Evolutionary conservation across 176 grass and related monocot genomes (phyloP).

Genomic region (Secale cereale): DNA sequence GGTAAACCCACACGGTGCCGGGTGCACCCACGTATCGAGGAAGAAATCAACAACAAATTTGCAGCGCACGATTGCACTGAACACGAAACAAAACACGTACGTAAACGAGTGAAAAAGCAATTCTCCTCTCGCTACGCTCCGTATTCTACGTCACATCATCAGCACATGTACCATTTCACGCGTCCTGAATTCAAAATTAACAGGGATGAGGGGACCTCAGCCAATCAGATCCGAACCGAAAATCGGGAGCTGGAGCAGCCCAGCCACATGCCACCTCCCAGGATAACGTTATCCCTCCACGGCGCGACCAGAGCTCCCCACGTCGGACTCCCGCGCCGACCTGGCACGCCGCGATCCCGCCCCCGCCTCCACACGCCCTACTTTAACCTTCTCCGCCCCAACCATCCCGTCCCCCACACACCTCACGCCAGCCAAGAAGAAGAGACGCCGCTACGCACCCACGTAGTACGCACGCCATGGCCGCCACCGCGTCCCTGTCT

Average conservation of each 20-base stretch:
- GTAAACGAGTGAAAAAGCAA: not conserved
- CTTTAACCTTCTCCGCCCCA: constrained; percentile 36
- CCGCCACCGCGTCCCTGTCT: constrained; percentile 32
- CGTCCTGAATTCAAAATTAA: too few relatives aligned
- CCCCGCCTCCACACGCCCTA: constrained; percentile 30
- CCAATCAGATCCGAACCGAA: not conserved
- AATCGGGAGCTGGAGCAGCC: constrained; percentile 17
- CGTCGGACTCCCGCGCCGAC: constrained; percentile 38
- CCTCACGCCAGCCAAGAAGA: not conserved
- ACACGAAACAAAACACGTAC: not conserved
- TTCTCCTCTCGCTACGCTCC: not conserved
- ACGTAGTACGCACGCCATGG: constrained; percentile 20
- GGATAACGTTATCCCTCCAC: constrained; percentile 54
- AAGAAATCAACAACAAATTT: not conserved
- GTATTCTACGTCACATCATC: not conserved
- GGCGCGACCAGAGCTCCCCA: constrained; percentile 34
- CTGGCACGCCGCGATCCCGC: constrained; percentile 6
- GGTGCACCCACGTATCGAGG: not conserved
- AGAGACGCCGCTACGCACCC: not conserved
- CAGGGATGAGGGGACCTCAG: too few relatives aligned
- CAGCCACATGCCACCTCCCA: not conserved
- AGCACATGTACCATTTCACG: too few relatives aligned
- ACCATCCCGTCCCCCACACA: constrained; percentile 15
- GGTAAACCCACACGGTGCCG: not conserved
- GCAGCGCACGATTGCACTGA: not conserved